Evolutionary conservation across 306 rosid species (phyloP), one percentile per base, ranked within the genome.

Genomic region (Trichosanthes cucumerina): DNA sequence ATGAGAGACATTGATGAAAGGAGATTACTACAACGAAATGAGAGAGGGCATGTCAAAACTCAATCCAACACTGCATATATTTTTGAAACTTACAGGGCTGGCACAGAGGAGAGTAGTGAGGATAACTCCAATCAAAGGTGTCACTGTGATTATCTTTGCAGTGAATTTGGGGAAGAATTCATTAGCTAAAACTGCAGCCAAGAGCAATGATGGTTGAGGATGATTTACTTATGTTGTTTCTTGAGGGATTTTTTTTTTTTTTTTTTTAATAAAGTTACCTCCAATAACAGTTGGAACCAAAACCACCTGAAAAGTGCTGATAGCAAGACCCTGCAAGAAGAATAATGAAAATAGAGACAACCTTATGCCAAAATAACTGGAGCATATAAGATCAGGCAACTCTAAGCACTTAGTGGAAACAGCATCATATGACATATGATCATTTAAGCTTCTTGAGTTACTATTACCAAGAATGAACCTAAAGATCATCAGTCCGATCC

Each of bases 241-340:
- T 44, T 4, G 15, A 23, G n/a, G 38, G 56, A 21, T 9, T 71
- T 71, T 81, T 80, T 75, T 83, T 9, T 71, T 71, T 81, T 80
- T 75, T 83, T 83, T 77, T 78, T 34, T 64, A 16, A 64, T 28
- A 31, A 64, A 82, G 83, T 86, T 88, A 95, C 98, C 98, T 89
- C 98, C 98, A 75, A 95, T 78, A 52, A 89, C 9, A 16, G 96
- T 92, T 79, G 98, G 98, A 79, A 95, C 85, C 85, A 95, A 83
- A 80, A 95, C 98, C 85, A 95, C 98, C 86, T 95, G 98, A 88
- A 95, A 92, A 79, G 98, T 95, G 80, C 97, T 95, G 72, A 95
- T 59, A 47, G 96, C 96, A 62, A 91, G 88, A 50, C 97, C 97
- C 97, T 95, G 91, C 66, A 81, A 78, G 79, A 82, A 71, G 70